These are phyloP conservation scores for Paraphoma chrysanthemicola DNA, from an alignment of 2,329 filamentous ascomycete genomes.

Conservation along the genomic window DNA sequence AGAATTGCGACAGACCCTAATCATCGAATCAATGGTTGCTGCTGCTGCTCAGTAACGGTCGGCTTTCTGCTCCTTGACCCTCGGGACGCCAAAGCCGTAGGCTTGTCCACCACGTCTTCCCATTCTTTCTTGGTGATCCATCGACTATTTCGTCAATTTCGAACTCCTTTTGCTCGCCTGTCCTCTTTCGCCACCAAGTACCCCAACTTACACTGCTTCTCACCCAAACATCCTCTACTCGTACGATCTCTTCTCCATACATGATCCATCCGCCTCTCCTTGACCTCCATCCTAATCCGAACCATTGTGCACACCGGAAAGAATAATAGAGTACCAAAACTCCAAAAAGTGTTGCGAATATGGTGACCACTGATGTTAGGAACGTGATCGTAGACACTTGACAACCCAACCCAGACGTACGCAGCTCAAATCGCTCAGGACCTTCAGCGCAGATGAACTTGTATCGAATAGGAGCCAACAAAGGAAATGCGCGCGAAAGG, in stretches of 20 bases:
- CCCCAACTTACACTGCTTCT: slow-evolving; percentile 37
- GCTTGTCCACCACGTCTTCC: slow-evolving; percentile 29
- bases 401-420: slow-evolving; percentile 54
- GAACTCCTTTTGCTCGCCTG: slow-evolving; percentile 26
- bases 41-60: slow-evolving; percentile 22
- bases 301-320: slow-evolving; percentile 19
- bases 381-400: slow-evolving; percentile 56
- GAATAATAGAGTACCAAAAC: slow-evolving; percentile 45
- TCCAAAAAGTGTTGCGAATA: slow-evolving; percentile 51
- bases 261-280: slow-evolving; percentile 36
- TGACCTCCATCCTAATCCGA: slow-evolving; percentile 18
- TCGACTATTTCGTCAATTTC: slow-evolving; percentile 36
- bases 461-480: slow-evolving; percentile 49
- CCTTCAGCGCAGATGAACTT: slow-evolving; percentile 45
- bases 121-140: slow-evolving; percentile 27
- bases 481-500: slow-evolving; percentile 45
- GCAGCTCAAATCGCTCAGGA: slow-evolving; percentile 54
- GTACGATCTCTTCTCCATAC: slow-evolving; percentile 27
- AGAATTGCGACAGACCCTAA: background rate
- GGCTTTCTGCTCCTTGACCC: slow-evolving; percentile 19
- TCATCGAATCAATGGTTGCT: background rate
- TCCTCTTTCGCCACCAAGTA: slow-evolving; percentile 35
- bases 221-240: slow-evolving; percentile 38
- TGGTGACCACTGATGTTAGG: slow-evolving; percentile 52
- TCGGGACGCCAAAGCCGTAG: slow-evolving; percentile 7